Percentiles rank a stretch among this genome's conserved stretches.
These are phyloP conservation scores for Cercophora samala DNA, from an alignment of 495 filamentous ascomycete species.

Conservation along the genomic window DNA sequence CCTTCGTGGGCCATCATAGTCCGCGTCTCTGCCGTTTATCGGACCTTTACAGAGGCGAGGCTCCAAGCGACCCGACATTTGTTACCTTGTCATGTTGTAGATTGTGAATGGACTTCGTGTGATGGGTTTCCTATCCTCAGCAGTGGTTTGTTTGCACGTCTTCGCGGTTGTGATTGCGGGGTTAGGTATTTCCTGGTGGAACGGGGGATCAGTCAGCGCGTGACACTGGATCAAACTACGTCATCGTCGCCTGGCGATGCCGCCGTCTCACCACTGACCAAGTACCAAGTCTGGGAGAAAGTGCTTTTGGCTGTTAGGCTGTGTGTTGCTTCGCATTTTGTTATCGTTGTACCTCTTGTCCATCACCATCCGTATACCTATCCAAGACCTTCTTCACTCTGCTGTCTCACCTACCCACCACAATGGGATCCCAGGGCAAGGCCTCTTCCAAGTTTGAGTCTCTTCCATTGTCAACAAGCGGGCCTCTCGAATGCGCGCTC, in stretches of 20 bases:
- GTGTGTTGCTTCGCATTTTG: not conserved
- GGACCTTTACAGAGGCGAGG: conserved; percentile 44
- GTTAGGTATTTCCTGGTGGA: not conserved
- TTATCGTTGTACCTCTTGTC: not conserved
- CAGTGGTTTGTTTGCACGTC: too few species aligned
- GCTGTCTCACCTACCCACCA: not conserved
- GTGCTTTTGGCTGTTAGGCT: not conserved
- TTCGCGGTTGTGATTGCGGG: not conserved
- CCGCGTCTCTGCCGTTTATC: conserved; percentile 41
- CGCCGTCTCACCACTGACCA: not conserved
- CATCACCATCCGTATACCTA: not conserved
- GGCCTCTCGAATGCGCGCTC: conserved; percentile 60
- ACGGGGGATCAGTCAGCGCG: not conserved
- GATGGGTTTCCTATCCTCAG: conserved; percentile 13
- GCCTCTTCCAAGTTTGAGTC: conserved; percentile 50
- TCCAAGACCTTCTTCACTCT: too few species aligned
- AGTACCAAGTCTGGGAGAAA: not conserved
- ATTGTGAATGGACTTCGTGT: not conserved
- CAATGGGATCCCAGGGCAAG: conserved; percentile 28
- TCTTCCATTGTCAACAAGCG: conserved; percentile 60
- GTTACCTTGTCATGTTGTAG: not conserved
- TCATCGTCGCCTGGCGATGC: not conserved
- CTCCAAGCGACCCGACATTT: conserved; percentile 53
- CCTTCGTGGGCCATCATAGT: conserved; percentile 52
- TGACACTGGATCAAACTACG: not conserved